Conservation (phyloP, 768 basidiomycete species). For the Rhodosporidiobolus sp. region DNA sequence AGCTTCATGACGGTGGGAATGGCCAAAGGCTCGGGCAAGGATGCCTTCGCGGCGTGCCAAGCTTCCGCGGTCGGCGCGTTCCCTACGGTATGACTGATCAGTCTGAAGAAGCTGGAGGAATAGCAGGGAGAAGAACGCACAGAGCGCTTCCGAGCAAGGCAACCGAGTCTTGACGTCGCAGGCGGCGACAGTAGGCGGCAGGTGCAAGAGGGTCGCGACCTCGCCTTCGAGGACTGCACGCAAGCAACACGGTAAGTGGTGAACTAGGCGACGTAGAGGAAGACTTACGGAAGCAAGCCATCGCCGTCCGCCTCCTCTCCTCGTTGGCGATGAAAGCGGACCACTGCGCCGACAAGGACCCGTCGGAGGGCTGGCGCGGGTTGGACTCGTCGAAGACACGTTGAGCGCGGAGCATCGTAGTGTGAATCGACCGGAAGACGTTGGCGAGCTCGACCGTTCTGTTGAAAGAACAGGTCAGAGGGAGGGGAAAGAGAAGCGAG, state of each 20-base stretch:
- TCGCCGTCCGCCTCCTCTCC: constrained; percentile 3
- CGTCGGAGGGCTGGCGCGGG: not conserved
- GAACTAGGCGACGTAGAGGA: not conserved
- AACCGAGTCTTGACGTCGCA: not conserved
- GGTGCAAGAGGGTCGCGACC: not conserved
- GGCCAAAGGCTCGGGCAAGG: not conserved
- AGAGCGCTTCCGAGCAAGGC: not conserved
- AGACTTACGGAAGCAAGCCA: constrained; percentile 3
- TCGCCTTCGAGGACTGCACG: constrained; percentile 4
- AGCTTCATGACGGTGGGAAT: not conserved
- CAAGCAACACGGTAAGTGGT: not conserved
- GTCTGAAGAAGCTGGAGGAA: no score
- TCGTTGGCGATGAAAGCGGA: constrained; percentile 4
- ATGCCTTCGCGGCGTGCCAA: not conserved
- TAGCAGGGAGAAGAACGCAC: not conserved
- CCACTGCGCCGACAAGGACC: not conserved
- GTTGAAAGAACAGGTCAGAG: not conserved
- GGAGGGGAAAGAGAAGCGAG: no score
- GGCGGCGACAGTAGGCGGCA: not conserved
- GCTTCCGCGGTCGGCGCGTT: not conserved
- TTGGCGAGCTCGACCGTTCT: not conserved
- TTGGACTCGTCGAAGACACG: not conserved
- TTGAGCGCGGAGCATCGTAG: not conserved
- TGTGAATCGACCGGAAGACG: not conserved
- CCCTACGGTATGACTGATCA: no score